These are phyloP conservation scores for Phoenix roebelenii DNA, from an alignment of 176 grass and related monocot genomes.

Conservation along the genomic window DNA sequence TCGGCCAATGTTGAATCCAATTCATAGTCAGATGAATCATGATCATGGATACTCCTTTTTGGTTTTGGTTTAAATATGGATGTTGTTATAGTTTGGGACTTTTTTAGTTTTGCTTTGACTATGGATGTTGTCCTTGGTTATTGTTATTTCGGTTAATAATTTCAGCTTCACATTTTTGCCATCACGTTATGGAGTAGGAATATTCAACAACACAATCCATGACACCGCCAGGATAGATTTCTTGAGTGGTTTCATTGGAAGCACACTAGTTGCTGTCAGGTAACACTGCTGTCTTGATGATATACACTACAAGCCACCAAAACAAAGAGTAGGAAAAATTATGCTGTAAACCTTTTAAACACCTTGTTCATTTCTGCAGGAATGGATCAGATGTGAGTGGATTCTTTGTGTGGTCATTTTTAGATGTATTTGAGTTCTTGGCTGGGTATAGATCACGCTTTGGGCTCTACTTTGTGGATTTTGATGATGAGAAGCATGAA, in stretches of 20 bases:
- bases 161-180: not conserved
- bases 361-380: conserved; percentile 21
- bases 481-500: no score
- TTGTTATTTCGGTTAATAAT: no score
- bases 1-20: no score
- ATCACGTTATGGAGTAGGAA: conserved; percentile 18
- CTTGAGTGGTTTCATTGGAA: conserved; percentile 22
- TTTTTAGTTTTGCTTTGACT: no score
- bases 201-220: not conserved
- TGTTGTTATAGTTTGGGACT: no score
- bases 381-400: conserved; percentile 51
- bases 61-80: no score
- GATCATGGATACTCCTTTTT: no score
- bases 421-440: conserved; percentile 56
- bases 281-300: not conserved
- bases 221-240: conserved; percentile 20
- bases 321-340: no score
- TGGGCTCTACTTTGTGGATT: no score
- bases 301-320: not conserved
- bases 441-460: conserved; percentile 24
- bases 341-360: not conserved
- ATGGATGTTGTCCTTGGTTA: no score
- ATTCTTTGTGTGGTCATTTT: conserved; percentile 66
- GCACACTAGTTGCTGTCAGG: conserved; percentile 28
- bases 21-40: no score